These are phyloP conservation scores for Talaromyces wortmannii DNA, from an alignment of 495 filamentous ascomycete species.

Conservation along the genomic window DNA sequence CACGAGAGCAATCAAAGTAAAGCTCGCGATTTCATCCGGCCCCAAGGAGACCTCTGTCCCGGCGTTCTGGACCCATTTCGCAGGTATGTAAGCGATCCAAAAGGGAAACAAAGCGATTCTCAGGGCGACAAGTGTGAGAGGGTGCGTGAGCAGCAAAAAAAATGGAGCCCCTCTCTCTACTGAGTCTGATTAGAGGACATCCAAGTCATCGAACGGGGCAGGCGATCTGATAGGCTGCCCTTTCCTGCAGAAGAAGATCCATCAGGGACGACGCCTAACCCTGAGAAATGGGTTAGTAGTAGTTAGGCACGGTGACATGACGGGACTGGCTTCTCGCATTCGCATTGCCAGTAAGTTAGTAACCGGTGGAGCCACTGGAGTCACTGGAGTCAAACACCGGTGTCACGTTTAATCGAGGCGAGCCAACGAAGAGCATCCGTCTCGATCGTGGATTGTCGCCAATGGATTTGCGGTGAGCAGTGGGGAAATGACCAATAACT, in stretches of 20 bases:
- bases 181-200: too few species aligned
- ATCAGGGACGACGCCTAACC: neutral
- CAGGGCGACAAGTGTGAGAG: neutral
- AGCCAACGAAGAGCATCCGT: neutral
- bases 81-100: neutral
- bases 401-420: neutral
- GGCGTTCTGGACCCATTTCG: neutral
- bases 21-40: too few species aligned
- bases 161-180: too few species aligned
- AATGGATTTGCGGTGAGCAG: neutral
- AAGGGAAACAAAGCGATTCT: slow-evolving; percentile 1
- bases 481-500: neutral
- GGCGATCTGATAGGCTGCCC: slow-evolving; percentile 4
- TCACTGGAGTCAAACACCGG: neutral
- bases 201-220: neutral
- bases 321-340: too few species aligned
- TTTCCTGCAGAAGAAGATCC: neutral
- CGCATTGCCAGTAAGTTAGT: too few species aligned
- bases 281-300: too few species aligned
- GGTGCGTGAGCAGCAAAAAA: too few species aligned
- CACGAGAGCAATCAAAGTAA: neutral
- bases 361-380: too few species aligned
- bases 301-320: too few species aligned
- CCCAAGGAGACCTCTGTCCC: neutral
- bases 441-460: neutral